Evolutionary conservation across 148 eudicot species (phyloP).

Genomic region (Camellia lanceoleosa): DNA sequence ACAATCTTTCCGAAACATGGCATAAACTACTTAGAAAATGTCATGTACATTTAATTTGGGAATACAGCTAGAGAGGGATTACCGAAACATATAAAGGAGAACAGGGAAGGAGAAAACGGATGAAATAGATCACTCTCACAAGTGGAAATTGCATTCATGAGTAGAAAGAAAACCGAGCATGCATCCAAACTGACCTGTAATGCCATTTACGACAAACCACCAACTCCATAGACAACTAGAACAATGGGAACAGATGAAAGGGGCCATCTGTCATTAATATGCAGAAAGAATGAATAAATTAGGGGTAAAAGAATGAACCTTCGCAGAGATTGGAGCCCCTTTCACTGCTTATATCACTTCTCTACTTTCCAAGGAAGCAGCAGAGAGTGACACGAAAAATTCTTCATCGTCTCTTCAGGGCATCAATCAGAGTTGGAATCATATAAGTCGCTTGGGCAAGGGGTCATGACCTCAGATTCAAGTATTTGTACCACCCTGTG

Average conservation of each 20-base stretch:
- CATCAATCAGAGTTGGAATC: constrained; percentile 74
- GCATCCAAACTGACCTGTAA: background rate
- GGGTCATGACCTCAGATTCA: constrained; percentile 95
- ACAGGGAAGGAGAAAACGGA: background rate
- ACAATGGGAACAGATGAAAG: constrained; percentile 3
- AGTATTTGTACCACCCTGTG: constrained; percentile 86
- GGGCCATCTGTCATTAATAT: background rate
- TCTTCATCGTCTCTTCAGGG: constrained; percentile 11
- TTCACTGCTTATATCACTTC: constrained; percentile 10
- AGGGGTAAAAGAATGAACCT: constrained; percentile 10
- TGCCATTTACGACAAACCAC: background rate
- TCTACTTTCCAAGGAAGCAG: background rate
- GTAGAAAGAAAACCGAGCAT: background rate
- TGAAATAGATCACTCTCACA: background rate
- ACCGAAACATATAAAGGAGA: background rate
- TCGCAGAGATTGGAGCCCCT: constrained; percentile 8
- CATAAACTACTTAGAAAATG: background rate
- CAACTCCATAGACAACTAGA: background rate
- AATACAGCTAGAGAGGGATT: background rate
- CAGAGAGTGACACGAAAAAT: constrained; percentile 7
- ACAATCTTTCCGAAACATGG: background rate
- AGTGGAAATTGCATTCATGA: constrained; percentile 1
- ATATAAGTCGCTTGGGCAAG: constrained; percentile 93
- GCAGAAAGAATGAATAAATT: constrained; percentile 21
- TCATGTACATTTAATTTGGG: constrained; percentile 11